A percentile compares a stretch with the other conserved stretches of the same genome.
Conservation (phyloP, 768 basidiomycete genomes). For the Collybiopsis luxurians region DNA sequence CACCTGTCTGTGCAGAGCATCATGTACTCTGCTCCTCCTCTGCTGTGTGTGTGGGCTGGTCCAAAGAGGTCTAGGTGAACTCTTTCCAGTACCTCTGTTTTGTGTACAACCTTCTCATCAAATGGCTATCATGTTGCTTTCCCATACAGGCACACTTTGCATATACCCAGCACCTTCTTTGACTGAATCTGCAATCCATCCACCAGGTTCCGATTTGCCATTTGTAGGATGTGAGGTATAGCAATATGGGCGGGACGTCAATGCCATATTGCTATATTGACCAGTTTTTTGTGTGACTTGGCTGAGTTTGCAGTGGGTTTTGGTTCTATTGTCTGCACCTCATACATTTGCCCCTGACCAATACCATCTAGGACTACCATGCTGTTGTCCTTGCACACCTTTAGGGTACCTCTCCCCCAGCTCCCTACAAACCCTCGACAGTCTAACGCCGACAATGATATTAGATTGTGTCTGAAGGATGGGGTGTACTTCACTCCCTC, state of each 20-base stretch:
- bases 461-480: too few relatives aligned
- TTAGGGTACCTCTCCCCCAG: neutral
- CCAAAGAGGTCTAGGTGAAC: constrained; percentile 25
- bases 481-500: too few relatives aligned
- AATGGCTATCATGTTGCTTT: constrained; percentile 20
- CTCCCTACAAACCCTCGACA: neutral
- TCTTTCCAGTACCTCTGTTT: constrained; percentile 14
- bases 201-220: constrained; percentile 15
- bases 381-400: neutral
- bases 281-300: neutral
- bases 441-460: neutral
- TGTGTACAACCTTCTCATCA: constrained; percentile 14
- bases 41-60: constrained; percentile 13
- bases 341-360: neutral
- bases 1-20: constrained; percentile 21
- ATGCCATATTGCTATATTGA: neutral
- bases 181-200: constrained; percentile 17
- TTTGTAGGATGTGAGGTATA: constrained; percentile 6
- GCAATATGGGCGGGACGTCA: constrained; percentile 9
- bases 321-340: neutral
- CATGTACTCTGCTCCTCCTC: constrained; percentile 18
- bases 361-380: neutral
- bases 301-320: neutral
- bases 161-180: neutral
- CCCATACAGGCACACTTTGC: constrained; percentile 26